Evolutionary conservation across 192 early-diverging fungal species (phyloP).

Genomic region (Hyaloraphidium curvatum): DNA sequence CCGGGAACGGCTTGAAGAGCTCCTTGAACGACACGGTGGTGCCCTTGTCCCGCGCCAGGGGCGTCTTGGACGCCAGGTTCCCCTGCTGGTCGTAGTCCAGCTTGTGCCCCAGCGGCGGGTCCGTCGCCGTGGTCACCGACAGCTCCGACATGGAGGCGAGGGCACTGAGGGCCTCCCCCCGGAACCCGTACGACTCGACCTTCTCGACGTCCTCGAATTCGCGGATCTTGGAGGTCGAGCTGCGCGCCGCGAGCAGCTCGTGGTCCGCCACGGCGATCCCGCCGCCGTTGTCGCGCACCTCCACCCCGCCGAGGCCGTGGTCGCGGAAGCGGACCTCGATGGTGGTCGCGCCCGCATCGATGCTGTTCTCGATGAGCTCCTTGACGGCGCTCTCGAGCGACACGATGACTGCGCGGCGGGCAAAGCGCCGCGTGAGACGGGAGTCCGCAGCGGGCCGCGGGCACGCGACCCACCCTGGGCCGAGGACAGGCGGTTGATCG

Average conservation of each 20-base stretch:
- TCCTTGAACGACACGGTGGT: constrained; percentile 57
- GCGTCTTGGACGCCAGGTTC: constrained; percentile 16
- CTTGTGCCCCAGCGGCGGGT: constrained; percentile 32
- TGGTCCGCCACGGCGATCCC: constrained; percentile 51
- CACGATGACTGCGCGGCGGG: too few species aligned
- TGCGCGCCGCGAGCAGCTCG: constrained; percentile 45
- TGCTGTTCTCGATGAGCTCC: constrained; percentile 84
- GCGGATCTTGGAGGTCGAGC: constrained; percentile 70
- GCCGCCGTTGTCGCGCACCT: constrained; percentile 71
- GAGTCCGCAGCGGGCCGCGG: too few species aligned
- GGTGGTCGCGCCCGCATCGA: constrained; percentile 67
- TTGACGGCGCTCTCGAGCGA: constrained; percentile 15
- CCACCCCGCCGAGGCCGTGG: constrained; percentile 49
- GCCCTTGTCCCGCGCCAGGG: constrained; percentile 18
- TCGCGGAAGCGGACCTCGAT: constrained; percentile 72
- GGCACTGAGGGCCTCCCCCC: constrained; percentile 80
- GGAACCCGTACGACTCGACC: constrained; percentile 76
- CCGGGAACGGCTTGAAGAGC: constrained; percentile 72
- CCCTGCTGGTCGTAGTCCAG: constrained; percentile 54
- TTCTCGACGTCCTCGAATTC: constrained; percentile 56
- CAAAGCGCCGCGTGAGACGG: too few species aligned
- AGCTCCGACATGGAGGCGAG: constrained; percentile 52
- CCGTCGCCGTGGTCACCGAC: constrained; percentile 29
- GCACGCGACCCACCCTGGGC: too few species aligned
- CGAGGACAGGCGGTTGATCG: too few species aligned